Conservation (phyloP, 2,329 filamentous ascomycete genomes). For the Cordyceps tenuipes region DNA sequence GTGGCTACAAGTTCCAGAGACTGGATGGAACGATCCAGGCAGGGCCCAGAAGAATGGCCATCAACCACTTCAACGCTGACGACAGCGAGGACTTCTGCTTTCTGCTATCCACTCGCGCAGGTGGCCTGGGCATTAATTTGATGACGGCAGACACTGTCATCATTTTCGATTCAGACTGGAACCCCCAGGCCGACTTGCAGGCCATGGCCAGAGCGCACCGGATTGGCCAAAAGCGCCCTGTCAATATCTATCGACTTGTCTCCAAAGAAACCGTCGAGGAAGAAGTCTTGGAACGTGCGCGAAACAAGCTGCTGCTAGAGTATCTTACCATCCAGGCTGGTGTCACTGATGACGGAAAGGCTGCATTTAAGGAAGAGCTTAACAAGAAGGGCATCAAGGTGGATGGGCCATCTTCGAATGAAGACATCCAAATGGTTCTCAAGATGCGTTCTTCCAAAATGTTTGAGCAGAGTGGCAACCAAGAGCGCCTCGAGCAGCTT, state of each 20-base stretch:
- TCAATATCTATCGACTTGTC: conserved; percentile 92
- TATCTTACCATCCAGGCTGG: conserved; percentile 96
- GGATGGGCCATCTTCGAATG: conserved; percentile 79
- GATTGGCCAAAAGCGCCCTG: conserved; percentile 92
- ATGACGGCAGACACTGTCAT: conserved; percentile 99
- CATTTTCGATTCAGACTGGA: conserved; percentile 98
- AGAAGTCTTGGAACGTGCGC: conserved; percentile 89
- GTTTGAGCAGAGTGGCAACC: conserved; percentile 96
- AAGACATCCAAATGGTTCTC: conserved; percentile 92
- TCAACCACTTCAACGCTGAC: conserved; percentile 97
- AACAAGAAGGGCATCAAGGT: conserved; percentile 67
- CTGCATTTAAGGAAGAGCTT: conserved; percentile 65
- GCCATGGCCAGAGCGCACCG: conserved; percentile 98
- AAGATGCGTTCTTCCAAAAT: conserved; percentile 98
- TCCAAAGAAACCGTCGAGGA: conserved; percentile 98
- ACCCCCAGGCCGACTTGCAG: conserved; percentile 94
- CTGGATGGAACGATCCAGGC: conserved; percentile 93
- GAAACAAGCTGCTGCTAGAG: conserved; percentile 95
- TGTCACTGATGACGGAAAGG: conserved; percentile 90
- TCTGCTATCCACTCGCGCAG: conserved; percentile 85
- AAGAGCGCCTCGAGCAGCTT: conserved; percentile 90
- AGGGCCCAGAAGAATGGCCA: conserved; percentile 79
- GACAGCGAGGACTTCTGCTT: conserved; percentile 96
- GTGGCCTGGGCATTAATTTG: conserved; percentile 95
- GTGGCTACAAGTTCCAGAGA: conserved; percentile 91